These are phyloP conservation scores for Allomyces javanicus DNA, from an alignment of 192 early-diverging fungal genomes.

Conservation along the genomic window DNA sequence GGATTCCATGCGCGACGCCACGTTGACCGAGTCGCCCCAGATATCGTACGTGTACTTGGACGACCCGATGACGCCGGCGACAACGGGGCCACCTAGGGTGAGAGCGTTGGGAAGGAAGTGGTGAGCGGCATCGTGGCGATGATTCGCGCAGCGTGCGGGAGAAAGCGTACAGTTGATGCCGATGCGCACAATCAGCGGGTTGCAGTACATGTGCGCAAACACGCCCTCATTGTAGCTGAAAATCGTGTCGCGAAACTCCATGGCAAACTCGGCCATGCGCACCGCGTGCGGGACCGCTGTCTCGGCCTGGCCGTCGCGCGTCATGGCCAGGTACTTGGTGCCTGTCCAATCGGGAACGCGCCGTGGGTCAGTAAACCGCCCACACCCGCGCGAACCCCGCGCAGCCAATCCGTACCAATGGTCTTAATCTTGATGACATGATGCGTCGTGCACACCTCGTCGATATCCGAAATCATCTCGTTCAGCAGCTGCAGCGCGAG, in stretches of 20 bases:
- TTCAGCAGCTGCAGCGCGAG: conserved; percentile 12
- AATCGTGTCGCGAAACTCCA: conserved; percentile 5
- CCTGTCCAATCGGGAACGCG: conserved; percentile 1
- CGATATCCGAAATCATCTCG: conserved; percentile 19
- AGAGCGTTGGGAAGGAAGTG: too few species aligned
- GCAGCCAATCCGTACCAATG: conserved; percentile 6
- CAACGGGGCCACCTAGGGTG: neutral
- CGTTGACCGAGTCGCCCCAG: conserved; percentile 6
- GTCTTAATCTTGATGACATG: conserved; percentile 18
- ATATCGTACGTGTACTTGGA: neutral
- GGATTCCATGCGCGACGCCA: conserved; percentile 5
- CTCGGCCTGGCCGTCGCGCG: conserved; percentile 7
- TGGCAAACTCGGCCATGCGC: conserved; percentile 11
- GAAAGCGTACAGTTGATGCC: neutral
- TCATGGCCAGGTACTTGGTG: conserved; percentile 17
- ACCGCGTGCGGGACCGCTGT: conserved; percentile 4
- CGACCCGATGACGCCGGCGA: neutral
- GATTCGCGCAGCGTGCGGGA: too few species aligned
- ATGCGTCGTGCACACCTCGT: conserved; percentile 7
- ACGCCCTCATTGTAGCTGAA: neutral
- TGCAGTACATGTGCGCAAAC: neutral
- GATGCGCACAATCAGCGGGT: neutral
- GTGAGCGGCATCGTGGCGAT: too few species aligned
- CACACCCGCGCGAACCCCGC: too few species aligned
- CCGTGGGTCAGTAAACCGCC: too few species aligned